Conservation (phyloP, 2,329 filamentous ascomycete genomes). For the Ophiocordyceps australis region DNA sequence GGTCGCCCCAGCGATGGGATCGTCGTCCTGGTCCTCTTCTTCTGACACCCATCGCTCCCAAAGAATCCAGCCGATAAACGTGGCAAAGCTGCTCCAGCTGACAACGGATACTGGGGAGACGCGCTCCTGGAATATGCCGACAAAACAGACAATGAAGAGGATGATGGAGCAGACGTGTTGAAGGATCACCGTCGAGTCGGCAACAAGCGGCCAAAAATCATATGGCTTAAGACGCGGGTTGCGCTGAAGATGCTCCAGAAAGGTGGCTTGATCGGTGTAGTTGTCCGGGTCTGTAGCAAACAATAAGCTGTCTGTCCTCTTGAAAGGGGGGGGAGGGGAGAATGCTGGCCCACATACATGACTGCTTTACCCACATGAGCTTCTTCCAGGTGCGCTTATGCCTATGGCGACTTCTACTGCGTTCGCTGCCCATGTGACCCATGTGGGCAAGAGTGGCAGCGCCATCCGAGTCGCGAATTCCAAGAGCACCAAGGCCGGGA, state of each 20-base stretch:
- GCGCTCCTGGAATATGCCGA: constrained; percentile 71
- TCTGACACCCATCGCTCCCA: constrained; percentile 84
- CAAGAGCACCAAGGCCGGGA: constrained; percentile 17
- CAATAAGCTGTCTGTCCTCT: too few relatives aligned
- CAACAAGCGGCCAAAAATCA: constrained; percentile 93
- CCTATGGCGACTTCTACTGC: constrained; percentile 43
- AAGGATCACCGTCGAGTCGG: constrained; percentile 88
- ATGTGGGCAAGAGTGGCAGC: constrained; percentile 19
- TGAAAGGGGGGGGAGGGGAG: background rate
- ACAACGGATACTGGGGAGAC: constrained; percentile 85
- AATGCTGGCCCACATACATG: constrained; percentile 36
- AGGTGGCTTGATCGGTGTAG: constrained; percentile 92
- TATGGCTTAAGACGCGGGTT: constrained; percentile 90
- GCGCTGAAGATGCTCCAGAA: constrained; percentile 85
- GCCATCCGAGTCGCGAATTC: constrained; percentile 5
- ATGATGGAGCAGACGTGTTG: constrained; percentile 92
- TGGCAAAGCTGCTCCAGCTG: constrained; percentile 65
- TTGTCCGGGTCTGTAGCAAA: constrained; percentile 95
- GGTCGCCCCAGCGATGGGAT: constrained; percentile 14
- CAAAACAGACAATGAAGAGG: constrained; percentile 88
- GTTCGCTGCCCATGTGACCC: constrained; percentile 30
- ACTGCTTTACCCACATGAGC: constrained; percentile 93
- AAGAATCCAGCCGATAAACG: constrained; percentile 72
- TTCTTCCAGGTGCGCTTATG: constrained; percentile 79
- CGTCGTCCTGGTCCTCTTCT: constrained; percentile 29